These are phyloP conservation scores for Suillus clintonianus DNA, from an alignment of 768 basidiomycete genomes.

Conservation along the genomic window DNA sequence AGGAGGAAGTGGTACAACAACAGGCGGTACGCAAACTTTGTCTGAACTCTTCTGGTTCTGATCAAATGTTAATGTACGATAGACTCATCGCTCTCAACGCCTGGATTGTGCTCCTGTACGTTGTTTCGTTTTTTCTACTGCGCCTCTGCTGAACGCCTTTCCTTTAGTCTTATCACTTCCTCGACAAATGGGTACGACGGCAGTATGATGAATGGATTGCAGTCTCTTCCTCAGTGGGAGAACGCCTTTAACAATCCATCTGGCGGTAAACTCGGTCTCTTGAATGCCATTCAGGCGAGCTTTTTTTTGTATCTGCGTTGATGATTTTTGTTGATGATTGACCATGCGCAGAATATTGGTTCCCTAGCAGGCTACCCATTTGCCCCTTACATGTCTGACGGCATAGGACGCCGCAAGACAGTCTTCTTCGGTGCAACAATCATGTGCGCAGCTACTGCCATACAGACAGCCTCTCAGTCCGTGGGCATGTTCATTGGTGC, in stretches of 20 bases:
- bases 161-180: slow-evolving; percentile 65
- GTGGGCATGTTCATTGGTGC: slow-evolving; percentile 82
- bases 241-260: slow-evolving; percentile 60
- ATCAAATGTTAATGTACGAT: slow-evolving; percentile 2
- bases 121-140: slow-evolving; percentile 4
- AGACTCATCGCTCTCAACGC: slow-evolving; percentile 65
- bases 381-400: slow-evolving; percentile 71
- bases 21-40: slow-evolving; percentile 47
- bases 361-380: slow-evolving; percentile 67
- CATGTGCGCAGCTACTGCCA: slow-evolving; percentile 66
- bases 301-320: neutral
- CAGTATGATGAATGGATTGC: slow-evolving; percentile 81
- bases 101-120: slow-evolving; percentile 70
- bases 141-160: slow-evolving; percentile 3
- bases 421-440: slow-evolving; percentile 71
- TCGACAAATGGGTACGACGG: slow-evolving; percentile 78
- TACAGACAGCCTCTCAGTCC: slow-evolving; percentile 73
- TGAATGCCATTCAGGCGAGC: slow-evolving; percentile 72
- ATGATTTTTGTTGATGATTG: neutral
- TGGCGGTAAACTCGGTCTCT: slow-evolving; percentile 60
- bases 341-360: slow-evolving; percentile 60
- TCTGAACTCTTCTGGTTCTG: neutral
- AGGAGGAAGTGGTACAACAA: slow-evolving; percentile 78
- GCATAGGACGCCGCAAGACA: slow-evolving; percentile 64
- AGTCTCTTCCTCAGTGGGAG: slow-evolving; percentile 66